Evolutionary conservation across 108 stramenopile species (phyloP), one percentile per base, ranked within the genome.

Genomic region (Cyclotella sp.): DNA sequence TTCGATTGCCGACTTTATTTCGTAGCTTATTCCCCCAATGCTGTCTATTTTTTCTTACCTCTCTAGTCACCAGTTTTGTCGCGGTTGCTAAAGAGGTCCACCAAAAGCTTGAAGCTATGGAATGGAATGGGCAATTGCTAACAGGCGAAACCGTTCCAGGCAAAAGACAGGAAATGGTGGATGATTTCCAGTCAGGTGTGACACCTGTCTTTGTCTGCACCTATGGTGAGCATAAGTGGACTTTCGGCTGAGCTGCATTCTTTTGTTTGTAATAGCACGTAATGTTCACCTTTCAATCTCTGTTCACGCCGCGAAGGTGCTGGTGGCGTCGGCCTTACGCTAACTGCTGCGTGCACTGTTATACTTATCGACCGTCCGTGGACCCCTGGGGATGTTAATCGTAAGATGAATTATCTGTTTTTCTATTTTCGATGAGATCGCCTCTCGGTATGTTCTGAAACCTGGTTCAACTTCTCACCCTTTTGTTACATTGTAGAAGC

Each of bases 351-450:
- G 1, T 75, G 86, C 26, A 93, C 92, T 9, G 83, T 96, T 16
- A 89, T 96, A 69, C 77, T 93, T 15, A 41, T 93, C 22, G 95
- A 96, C 53, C 85, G 95, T 27, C 91, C 95, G 22, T 96, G 95
- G 95, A 96, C 92, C 30, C 91, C 95, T 11, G 95, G 88, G 9
- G 90, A 89, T 73, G 82, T 77, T 11, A 54, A 69, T 62, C 84
- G 64, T 70, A 16, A 66, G 28, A 22, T n/a, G n/a, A 58, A 6
- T 2, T 27, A 27, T n/a, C 14, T 29, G 7, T 52, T 22, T 44
- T 9, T 15, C 2, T 68, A 29, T 12, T 19, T n/a, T 51, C 19
- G 19, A 19, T 8, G 49, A 34, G 4, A 34, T 34, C 34, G 6
- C 6, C 34, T 34, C 34, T 34, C 2, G 4, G 6, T 6, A 34